Percentiles rank a stretch among this genome's conserved stretches.
phyloP scores from a whole-genome alignment of 225 moss, liverwort and hornwort species.

The Thuidium tamariscinum region DNA sequence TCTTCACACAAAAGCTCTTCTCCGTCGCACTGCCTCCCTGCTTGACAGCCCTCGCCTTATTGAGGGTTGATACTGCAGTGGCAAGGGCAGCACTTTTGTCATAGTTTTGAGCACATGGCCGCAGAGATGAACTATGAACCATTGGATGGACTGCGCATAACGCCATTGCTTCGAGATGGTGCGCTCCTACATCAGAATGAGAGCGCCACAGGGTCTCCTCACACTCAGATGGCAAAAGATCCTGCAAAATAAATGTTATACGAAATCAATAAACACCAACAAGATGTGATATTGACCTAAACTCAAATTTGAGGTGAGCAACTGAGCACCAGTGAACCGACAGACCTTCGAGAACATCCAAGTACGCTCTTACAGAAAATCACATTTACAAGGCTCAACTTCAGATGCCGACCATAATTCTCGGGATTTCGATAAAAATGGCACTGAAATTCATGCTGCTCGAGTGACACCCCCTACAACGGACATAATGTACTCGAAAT shows the following conservation, averaged over 20 bases:
- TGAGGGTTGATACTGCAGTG: neutral
- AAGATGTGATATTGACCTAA: neutral
- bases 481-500: neutral
- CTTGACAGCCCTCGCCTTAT: slow-evolving; percentile 4
- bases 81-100: slow-evolving; percentile 6
- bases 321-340: neutral
- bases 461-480: neutral
- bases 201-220: neutral
- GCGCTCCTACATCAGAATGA: slow-evolving; percentile 5
- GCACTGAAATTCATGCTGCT: neutral
- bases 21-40: neutral
- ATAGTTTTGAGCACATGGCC: slow-evolving; percentile 9
- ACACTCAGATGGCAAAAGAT: neutral
- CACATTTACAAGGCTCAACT: neutral
- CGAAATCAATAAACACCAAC: neutral
- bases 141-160: slow-evolving; percentile 38
- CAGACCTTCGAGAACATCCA: neutral
- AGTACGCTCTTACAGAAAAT: neutral
- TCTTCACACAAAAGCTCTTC: neutral
- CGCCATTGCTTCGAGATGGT: slow-evolving; percentile 18
- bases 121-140: slow-evolving; percentile 9
- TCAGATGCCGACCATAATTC: neutral
- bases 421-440: neutral
- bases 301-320: neutral
- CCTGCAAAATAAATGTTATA: neutral